Conservation (phyloP, 306 rosid species). For the Cercis canadensis region DNA sequence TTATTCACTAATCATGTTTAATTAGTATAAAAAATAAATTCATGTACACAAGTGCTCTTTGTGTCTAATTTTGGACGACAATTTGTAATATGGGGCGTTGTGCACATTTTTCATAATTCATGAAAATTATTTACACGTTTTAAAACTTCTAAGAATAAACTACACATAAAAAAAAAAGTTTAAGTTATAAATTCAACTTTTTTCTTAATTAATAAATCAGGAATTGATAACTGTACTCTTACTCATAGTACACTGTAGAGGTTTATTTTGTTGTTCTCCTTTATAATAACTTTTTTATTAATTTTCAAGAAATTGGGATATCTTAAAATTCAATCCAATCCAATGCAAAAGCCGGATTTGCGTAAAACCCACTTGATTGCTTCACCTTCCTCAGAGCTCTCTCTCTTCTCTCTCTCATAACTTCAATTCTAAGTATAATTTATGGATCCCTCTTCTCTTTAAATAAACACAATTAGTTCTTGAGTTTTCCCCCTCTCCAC, state of each 20-base stretch:
- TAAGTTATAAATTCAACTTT: too few relatives aligned
- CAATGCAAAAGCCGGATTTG: conserved; percentile 78
- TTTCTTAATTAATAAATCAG: conserved; percentile 27
- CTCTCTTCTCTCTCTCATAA: conserved; percentile 49
- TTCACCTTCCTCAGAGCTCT: conserved; percentile 60
- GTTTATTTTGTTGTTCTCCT: conserved; percentile 36
- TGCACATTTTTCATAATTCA: too few relatives aligned
- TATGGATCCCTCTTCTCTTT: conserved; percentile 47
- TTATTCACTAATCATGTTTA: too few relatives aligned
- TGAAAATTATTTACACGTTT: too few relatives aligned
- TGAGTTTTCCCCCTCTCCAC: conserved; percentile 44
- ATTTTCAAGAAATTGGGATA: conserved; percentile 53
- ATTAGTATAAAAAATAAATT: too few relatives aligned
- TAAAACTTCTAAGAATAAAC: too few relatives aligned
- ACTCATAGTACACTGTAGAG: conserved; percentile 28
- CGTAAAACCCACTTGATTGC: conserved; percentile 98
- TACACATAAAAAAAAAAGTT: too few relatives aligned
- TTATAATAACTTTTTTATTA: conserved; percentile 9
- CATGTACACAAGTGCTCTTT: too few relatives aligned
- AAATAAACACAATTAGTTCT: conserved; percentile 58
- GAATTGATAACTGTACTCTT: too few relatives aligned
- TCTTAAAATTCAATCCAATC: conserved; percentile 87
- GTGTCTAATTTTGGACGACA: too few relatives aligned
- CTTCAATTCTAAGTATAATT: conserved; percentile 89
- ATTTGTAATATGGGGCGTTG: too few relatives aligned